phyloP scores from a whole-genome alignment of 768 basidiomycete species.

The Boletellus sp. region DNA sequence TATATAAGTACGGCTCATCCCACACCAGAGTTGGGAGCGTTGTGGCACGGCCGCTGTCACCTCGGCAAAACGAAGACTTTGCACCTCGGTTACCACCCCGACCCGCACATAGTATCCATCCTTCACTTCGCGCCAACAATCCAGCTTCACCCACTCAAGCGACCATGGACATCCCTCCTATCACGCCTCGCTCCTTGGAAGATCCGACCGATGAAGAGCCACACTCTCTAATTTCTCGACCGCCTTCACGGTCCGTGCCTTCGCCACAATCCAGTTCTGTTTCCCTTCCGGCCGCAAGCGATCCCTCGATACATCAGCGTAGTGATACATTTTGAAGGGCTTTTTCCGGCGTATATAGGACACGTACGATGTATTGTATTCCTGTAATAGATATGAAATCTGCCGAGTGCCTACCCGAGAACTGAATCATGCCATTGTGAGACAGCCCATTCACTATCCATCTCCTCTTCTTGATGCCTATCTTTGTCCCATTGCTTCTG shows the following conservation, averaged over 20 bases:
- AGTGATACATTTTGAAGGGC: constrained; percentile 1
- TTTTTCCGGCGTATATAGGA: constrained; percentile 2
- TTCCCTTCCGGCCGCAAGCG: constrained; percentile 12
- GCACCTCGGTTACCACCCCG: constrained; percentile 65
- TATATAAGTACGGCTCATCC: constrained; percentile 65
- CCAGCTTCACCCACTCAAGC: constrained; percentile 47
- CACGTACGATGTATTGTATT: constrained; percentile 4
- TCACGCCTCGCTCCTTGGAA: constrained; percentile 28
- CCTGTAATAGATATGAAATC: background rate
- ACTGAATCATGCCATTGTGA: constrained; percentile 32
- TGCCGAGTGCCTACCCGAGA: constrained; percentile 4
- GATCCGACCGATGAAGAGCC: constrained; percentile 13
- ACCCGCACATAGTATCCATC: constrained; percentile 74
- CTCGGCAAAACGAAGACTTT: constrained; percentile 56
- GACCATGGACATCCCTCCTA: constrained; percentile 30
- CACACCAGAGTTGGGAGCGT: constrained; percentile 62
- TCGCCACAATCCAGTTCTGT: constrained; percentile 12
- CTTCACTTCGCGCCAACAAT: constrained; percentile 54
- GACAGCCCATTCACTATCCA: constrained; percentile 31
- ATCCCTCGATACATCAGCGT: constrained; percentile 7
- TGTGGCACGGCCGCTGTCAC: constrained; percentile 20
- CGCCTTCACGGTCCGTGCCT: constrained; percentile 16
- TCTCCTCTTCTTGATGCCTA: constrained; percentile 30
- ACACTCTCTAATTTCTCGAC: constrained; percentile 11
- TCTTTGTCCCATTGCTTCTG: constrained; percentile 26